Base-by-base conservation (phyloP, 257 asterid genomes). In the Lavandula angustifolia region DNA sequence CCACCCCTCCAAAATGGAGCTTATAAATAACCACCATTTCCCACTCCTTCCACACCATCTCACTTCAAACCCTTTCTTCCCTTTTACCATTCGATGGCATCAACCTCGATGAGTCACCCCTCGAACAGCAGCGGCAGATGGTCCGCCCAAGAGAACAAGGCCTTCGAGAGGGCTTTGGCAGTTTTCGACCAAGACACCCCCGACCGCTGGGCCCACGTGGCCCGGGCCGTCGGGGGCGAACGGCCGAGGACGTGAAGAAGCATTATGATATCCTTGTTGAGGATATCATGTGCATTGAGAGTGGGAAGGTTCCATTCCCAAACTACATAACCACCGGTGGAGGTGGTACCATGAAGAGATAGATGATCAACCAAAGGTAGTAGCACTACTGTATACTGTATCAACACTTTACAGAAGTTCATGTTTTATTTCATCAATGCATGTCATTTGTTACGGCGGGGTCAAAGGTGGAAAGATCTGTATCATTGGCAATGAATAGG, bases 151-250 rank as follows among this genome's bases (percentile, higher is more conserved):
- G 89, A 89, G 42, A 89, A 89, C 92, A 89, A 89, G 68, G 94
- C 89, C 54, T 89, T 89, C 32, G 97, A 89, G 73, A 76, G 55
- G 82, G 97, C 95, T 0, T 16, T 89, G 67, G 95, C 94, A 0
- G 77, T 81, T 37, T 87, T 67, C n/a, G 97, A 89, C 77, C 60
- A 75, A 35, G 91, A 85, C 73, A 81, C 89, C 1, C 89, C 97
- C 0, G 94, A 87, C 71, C 97, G 97, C 8, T 89, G 97, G 97
- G 70, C 53, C 54, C 87, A 89, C 7, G 89, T 89, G 8, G 97
- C 97, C 1, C 78, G 78, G 63, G 91, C 90, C 6, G 68, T 91
- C 0, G 98, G 92, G 94, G 91, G 0, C 75, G 91, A 46, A 86
- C 94, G 0, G 72, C 87, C 0, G 94, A 85, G 3, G 96, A 88